These are phyloP conservation scores for Sporothrix globosa DNA, from an alignment of 2,329 filamentous ascomycete genomes.

Conservation along the genomic window DNA sequence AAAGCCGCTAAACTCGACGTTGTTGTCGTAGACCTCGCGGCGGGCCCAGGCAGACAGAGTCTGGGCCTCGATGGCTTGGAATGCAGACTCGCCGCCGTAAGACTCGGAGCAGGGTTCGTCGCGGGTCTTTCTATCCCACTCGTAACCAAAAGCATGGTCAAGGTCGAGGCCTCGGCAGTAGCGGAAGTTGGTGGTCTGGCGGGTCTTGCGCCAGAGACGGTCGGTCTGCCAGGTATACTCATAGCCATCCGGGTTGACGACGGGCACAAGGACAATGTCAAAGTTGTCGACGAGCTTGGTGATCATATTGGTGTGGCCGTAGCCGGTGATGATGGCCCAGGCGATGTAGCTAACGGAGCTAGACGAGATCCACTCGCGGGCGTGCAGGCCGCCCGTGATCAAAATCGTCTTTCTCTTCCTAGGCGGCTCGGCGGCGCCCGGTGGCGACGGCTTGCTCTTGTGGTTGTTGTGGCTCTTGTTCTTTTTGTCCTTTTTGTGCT, in stretches of 20 bases:
- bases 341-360: slow-evolving; percentile 90
- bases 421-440: neutral
- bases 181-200: slow-evolving; percentile 77
- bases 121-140: slow-evolving; percentile 70
- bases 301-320: slow-evolving; percentile 71
- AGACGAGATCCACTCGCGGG: slow-evolving; percentile 93
- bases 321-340: slow-evolving; percentile 82
- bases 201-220: slow-evolving; percentile 91
- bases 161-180: slow-evolving; percentile 90
- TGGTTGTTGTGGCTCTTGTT: slow-evolving; percentile 11
- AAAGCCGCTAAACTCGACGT: slow-evolving; percentile 78
- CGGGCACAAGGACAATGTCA: slow-evolving; percentile 86
- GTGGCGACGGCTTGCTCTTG: slow-evolving; percentile 1
- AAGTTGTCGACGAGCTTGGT: slow-evolving; percentile 80
- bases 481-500: neutral
- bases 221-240: slow-evolving; percentile 92
- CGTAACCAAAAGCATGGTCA: slow-evolving; percentile 81
- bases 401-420: slow-evolving; percentile 41
- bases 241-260: slow-evolving; percentile 91
- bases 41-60: slow-evolving; percentile 79
- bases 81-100: slow-evolving; percentile 80
- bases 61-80: slow-evolving; percentile 79
- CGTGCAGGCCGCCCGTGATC: slow-evolving; percentile 84
- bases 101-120: slow-evolving; percentile 88
- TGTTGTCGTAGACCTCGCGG: slow-evolving; percentile 72